Evolutionary conservation across 2,329 filamentous ascomycete genomes (phyloP), one percentile per base, ranked within the genome.

Genomic region (Aspergillus tubingensis): DNA sequence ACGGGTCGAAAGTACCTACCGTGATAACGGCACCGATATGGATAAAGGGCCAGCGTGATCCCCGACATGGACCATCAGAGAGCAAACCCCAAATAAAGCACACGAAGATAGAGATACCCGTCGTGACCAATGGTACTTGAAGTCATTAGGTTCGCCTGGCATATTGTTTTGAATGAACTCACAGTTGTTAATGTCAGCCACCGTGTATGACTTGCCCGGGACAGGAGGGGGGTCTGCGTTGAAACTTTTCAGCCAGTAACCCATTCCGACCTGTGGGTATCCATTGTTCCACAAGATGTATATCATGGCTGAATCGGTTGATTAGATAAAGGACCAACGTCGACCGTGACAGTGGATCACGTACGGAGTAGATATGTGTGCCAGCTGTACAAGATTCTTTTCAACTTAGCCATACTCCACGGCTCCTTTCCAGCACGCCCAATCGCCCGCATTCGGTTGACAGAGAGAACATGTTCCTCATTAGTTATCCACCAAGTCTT

Each of bases 171-270:
- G 25, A 51, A 2, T 10, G 2, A 3, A 66, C 73, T 64, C 54
- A 76, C 74, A 60, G 48, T 75, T 71, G 54, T 78, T 77, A 49
- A 77, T 77, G 36, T 77, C 64, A 1, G 69, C 23, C 2, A 77
- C 65, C 1, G 73, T 67, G 58, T 70, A 79, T 3, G 64, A 57
- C 1, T 58, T 69, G 2, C 76, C 77, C 0, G 76, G 76, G 1
- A 79, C 69, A 3, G 77, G 76, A 32, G 71, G 48, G 8, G 74
- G 72, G 2, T 67, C 67, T 5, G 65, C 61, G 36, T 77, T 74
- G 64, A 79, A 79, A 57, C 73, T 76, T 60, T 79, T 79, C 39
- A 80, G 65, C 76, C 77, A 80, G 62, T 77, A 79, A 1, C 76
- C 77, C 75, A 79, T 79, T 6, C 70, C 76, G 0, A 65, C 44